Conservation (phyloP, 495 filamentous ascomycete species). For the Beverwykella pulmonaria region DNA sequence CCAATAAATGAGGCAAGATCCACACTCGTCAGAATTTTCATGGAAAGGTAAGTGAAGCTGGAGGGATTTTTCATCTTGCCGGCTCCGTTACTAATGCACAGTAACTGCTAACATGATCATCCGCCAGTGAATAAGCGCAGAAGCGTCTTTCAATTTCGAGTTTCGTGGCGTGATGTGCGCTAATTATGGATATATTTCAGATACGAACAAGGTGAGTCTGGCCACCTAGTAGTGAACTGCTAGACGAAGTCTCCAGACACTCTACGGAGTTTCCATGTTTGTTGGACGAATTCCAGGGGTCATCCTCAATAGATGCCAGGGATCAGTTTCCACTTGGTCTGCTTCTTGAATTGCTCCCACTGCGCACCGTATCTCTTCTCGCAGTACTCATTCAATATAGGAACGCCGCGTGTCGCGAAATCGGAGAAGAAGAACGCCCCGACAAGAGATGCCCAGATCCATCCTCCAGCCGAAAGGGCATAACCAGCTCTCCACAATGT, state of each 20-base stretch:
- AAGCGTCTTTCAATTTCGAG: background rate
- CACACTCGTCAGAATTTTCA: background rate
- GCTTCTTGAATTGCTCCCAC: constrained; percentile 38
- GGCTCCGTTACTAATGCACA: constrained; percentile 3
- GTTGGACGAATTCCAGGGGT: too few species aligned
- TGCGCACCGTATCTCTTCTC: constrained; percentile 40
- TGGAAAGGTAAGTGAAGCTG: background rate
- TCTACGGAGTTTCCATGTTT: too few species aligned
- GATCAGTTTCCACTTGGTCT: constrained; percentile 32
- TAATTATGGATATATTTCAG: background rate
- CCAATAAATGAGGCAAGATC: background rate
- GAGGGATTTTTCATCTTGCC: too few species aligned
- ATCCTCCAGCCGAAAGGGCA: constrained; percentile 53
- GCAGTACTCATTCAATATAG: constrained; percentile 57
- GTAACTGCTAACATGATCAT: too few species aligned
- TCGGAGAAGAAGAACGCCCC: constrained; percentile 50
- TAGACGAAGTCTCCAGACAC: too few species aligned
- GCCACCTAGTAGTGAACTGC: too few species aligned
- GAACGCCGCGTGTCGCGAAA: constrained; percentile 52
- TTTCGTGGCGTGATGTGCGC: background rate
- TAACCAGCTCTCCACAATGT: constrained; percentile 59
- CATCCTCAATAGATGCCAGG: constrained; percentile 28
- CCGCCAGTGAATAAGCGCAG: too few species aligned
- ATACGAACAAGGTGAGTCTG: too few species aligned
- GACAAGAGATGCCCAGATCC: constrained; percentile 47